Conservation (phyloP, 352 stramenopile species). For the Hyaloperonospora arabidopsidis region DNA sequence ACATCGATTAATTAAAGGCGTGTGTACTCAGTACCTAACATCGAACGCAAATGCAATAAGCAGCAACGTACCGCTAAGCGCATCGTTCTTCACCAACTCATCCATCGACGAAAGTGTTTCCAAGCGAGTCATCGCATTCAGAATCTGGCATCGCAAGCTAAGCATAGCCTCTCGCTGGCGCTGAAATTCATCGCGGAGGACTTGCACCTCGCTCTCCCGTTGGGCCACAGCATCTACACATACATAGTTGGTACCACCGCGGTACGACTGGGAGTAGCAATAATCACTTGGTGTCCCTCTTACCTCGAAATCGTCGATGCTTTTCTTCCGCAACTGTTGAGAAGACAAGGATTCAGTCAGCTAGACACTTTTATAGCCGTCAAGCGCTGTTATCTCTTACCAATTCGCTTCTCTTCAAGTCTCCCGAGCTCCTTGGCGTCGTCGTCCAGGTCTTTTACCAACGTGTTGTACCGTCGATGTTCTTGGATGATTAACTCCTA, state of each 20-base stretch:
- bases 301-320: slow-evolving; percentile 36
- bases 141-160: slow-evolving; percentile 25
- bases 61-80: slow-evolving; percentile 10
- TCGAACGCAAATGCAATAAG: not conserved
- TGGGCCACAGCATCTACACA: slow-evolving; percentile 31
- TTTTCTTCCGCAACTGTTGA: slow-evolving; percentile 37
- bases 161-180: slow-evolving; percentile 27
- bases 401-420: slow-evolving; percentile 39
- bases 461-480: slow-evolving; percentile 28
- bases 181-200: slow-evolving; percentile 28
- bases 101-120: slow-evolving; percentile 18
- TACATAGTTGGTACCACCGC: too few relatives aligned
- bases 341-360: slow-evolving; percentile 1
- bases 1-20: not conserved
- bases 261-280: slow-evolving; percentile 1
- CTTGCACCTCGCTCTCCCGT: slow-evolving; percentile 30
- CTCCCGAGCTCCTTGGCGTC: slow-evolving; percentile 28
- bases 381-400: slow-evolving; percentile 12
- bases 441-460: slow-evolving; percentile 21
- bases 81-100: slow-evolving; percentile 14
- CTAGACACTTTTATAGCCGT: not conserved
- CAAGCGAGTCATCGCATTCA: slow-evolving; percentile 14
- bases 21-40: not conserved
- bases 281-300: not conserved
- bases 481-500: slow-evolving; percentile 43